Conservation (phyloP, 2,329 filamentous ascomycete genomes). For the Dactylellina parvicollis region DNA sequence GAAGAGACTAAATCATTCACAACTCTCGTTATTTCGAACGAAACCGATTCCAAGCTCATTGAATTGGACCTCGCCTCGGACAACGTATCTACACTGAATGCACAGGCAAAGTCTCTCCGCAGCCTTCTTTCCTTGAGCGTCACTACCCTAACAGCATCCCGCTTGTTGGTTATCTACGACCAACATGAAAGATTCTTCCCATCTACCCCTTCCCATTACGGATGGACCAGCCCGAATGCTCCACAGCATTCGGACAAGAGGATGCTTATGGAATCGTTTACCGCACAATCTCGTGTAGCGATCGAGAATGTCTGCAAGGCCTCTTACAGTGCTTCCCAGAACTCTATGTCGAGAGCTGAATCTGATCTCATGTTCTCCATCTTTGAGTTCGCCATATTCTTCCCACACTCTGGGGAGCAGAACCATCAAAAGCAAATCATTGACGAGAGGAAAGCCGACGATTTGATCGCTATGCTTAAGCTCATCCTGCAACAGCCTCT, state of each 20-base stretch:
- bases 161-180: slow-evolving; percentile 47
- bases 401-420: slow-evolving; percentile 53
- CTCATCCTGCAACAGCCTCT: slow-evolving; percentile 50
- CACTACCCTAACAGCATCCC: slow-evolving; percentile 49
- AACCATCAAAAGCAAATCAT: slow-evolving; percentile 43
- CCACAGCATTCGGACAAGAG: slow-evolving; percentile 48
- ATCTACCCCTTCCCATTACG: slow-evolving; percentile 48
- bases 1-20: slow-evolving; percentile 50
- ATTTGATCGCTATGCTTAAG: slow-evolving; percentile 42
- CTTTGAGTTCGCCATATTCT: slow-evolving; percentile 52
- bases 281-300: slow-evolving; percentile 41
- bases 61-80: slow-evolving; percentile 51
- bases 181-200: slow-evolving; percentile 51
- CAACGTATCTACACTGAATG: slow-evolving; percentile 50
- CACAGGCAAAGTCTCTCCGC: slow-evolving; percentile 46
- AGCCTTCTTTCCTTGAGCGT: slow-evolving; percentile 48
- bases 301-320: slow-evolving; percentile 53
- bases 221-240: slow-evolving; percentile 47
- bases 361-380: slow-evolving; percentile 53
- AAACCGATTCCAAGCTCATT: slow-evolving; percentile 48
- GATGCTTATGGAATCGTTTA: slow-evolving; percentile 54
- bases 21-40: slow-evolving; percentile 43
- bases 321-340: slow-evolving; percentile 51
- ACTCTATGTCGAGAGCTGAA: slow-evolving; percentile 52
- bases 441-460: slow-evolving; percentile 44